A percentile compares a stretch with the other conserved stretches of the same genome.
These are phyloP conservation scores for Cyclocybe aegerita DNA, from an alignment of 768 basidiomycete genomes.

Conservation along the genomic window DNA sequence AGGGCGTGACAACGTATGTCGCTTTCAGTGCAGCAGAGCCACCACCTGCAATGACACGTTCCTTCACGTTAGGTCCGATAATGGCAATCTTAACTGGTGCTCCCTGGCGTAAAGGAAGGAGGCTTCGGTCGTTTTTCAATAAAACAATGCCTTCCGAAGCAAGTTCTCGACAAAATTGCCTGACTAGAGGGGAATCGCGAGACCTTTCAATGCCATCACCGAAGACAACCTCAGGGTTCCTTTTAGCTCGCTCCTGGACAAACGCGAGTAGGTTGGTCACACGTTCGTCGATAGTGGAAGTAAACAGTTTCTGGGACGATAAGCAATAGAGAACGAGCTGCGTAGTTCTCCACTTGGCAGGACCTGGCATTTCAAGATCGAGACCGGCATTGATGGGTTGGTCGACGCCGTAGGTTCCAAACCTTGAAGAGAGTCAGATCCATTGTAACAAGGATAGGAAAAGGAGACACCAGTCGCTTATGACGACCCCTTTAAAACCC, in stretches of 20 bases:
- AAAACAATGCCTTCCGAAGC: slow-evolving; percentile 66
- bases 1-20: slow-evolving; percentile 64
- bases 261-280: slow-evolving; percentile 51
- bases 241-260: slow-evolving; percentile 54
- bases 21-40: slow-evolving; percentile 76
- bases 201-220: slow-evolving; percentile 61
- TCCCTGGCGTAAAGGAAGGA: slow-evolving; percentile 51
- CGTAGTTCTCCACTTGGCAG: slow-evolving; percentile 64
- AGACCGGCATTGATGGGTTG: slow-evolving; percentile 70
- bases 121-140: slow-evolving; percentile 54
- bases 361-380: slow-evolving; percentile 79
- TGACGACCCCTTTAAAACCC: slow-evolving; percentile 67
- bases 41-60: slow-evolving; percentile 68
- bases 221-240: slow-evolving; percentile 59
- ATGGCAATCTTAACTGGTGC: slow-evolving; percentile 53
- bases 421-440: slow-evolving; percentile 38
- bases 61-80: slow-evolving; percentile 70
- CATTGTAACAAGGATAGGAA: background rate
- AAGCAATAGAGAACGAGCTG: slow-evolving; percentile 36
- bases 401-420: slow-evolving; percentile 71
- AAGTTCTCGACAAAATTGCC: slow-evolving; percentile 52
- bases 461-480: slow-evolving; percentile 70
- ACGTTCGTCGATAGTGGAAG: slow-evolving; percentile 47
- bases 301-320: slow-evolving; percentile 46
- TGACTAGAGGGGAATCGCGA: slow-evolving; percentile 49